Conservation (phyloP, 805 yeast genomes). For the Martiniozyma abietophila region DNA sequence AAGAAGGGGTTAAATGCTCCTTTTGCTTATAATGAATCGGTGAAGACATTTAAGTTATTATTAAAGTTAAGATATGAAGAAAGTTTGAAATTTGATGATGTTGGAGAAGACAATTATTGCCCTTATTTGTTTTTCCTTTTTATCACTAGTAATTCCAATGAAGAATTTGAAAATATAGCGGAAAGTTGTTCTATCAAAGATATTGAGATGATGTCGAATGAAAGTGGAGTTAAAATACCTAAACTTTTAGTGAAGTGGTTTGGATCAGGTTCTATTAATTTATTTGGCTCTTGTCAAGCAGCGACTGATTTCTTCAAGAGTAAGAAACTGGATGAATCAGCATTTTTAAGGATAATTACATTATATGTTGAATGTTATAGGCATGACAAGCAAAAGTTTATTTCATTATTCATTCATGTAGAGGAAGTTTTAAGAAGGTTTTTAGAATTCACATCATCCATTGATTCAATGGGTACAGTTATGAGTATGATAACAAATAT, state of each 20-base stretch:
- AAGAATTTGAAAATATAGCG: slow-evolving; percentile 30
- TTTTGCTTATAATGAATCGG: slow-evolving; percentile 41
- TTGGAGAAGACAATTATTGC: slow-evolving; percentile 18
- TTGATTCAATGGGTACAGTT: slow-evolving; percentile 17
- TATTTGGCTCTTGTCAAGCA: slow-evolving; percentile 13
- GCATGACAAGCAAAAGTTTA: slow-evolving; percentile 11
- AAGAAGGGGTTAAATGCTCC: slow-evolving; percentile 54
- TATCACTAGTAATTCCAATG: slow-evolving; percentile 28
- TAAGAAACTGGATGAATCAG: slow-evolving; percentile 18
- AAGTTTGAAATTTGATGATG: slow-evolving; percentile 9
- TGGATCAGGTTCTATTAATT: slow-evolving; percentile 8
- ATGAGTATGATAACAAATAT: slow-evolving; percentile 19
- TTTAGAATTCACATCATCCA: slow-evolving; percentile 17
- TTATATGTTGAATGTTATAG: slow-evolving; percentile 13
- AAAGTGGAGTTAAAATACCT: slow-evolving; percentile 29
- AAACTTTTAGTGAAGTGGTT: slow-evolving; percentile 16
- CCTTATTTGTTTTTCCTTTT: slow-evolving; percentile 25
- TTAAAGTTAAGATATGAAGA: slow-evolving; percentile 35
- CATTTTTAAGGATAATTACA: slow-evolving; percentile 18
- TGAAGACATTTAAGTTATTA: slow-evolving; percentile 34
- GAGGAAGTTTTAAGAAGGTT: slow-evolving; percentile 17
- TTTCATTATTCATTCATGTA: slow-evolving; percentile 15
- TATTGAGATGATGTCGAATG: slow-evolving; percentile 28
- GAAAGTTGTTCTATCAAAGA: no score
- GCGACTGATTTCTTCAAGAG: slow-evolving; percentile 16